Evolutionary conservation across 2,329 filamentous ascomycete species (phyloP), one percentile per base, ranked within the genome.

Genomic region (Teratosphaeriaceae sp.): DNA sequence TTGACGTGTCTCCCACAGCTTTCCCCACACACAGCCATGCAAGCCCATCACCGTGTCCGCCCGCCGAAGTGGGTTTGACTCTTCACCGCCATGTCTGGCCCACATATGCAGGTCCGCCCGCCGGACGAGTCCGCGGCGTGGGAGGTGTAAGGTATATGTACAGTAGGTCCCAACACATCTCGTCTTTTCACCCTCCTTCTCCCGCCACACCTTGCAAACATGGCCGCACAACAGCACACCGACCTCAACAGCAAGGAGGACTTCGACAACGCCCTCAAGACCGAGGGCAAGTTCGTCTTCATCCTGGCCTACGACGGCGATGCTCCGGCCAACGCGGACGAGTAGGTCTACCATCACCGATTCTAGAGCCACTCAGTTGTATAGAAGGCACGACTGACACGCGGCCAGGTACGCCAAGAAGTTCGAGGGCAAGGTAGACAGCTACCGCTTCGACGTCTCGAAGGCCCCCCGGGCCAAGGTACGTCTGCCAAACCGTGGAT

Each of bases 251-350:
- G 53, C 51, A 56, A 57, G 40, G 54, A 49, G 18, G 59, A 60
- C 38, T 59, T 61, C 45, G 50, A 57, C 27, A 42, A 52, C 26
- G 57, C 59, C 31, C 43, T 61, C 43, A 44, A 46, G 18, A 58
- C 50, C 36, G 46, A 54, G 47, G 59, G 48, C 49, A 58, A 59
- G 39, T 59, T 57, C 41, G 59, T 61, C 43, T 51, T 62, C 46
- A 55, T 62, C 49, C 54, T 58, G 50, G 53, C 49, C 31, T 55
- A 62, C 53, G 52, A 57, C 39, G 52, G 51, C 39, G 42, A 47
- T 2, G 40, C 56, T 23, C 49, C 49, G 3, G 29, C 48, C 5
- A 45, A 50, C 13, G 59, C 59, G n/a, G 53, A 57, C 24, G 54
- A 58, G 59, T 62, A 51, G 44, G 55, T 8, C 24, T n/a, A 27